Conservation (phyloP, 306 rosid species). For the Begonia loranthoides region DNA sequence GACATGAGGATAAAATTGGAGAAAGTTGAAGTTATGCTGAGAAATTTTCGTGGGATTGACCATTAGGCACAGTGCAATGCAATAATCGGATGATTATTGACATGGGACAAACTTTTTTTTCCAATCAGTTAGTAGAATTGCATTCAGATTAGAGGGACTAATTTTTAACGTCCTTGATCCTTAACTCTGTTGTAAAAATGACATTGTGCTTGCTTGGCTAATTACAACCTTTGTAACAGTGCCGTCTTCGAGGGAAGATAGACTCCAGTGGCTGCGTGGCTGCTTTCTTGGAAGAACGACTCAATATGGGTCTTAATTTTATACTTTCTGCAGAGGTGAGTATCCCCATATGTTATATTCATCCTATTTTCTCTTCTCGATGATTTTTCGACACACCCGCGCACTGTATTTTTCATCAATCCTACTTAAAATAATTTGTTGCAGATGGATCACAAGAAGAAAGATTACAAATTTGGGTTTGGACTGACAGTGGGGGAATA, state of each 20-base stretch:
- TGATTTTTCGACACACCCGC: too few relatives aligned
- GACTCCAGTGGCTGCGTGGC: slow-evolving; percentile 69
- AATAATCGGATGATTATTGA: too few relatives aligned
- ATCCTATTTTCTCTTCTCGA: not conserved
- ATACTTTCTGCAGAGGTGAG: slow-evolving; percentile 65
- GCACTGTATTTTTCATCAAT: not conserved
- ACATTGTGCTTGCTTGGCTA: too few relatives aligned
- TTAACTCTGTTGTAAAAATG: too few relatives aligned
- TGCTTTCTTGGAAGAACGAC: slow-evolving; percentile 83
- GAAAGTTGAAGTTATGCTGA: too few relatives aligned
- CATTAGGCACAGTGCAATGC: too few relatives aligned
- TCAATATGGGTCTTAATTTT: slow-evolving; percentile 61
- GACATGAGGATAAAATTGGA: too few relatives aligned
- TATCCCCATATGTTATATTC: not conserved
- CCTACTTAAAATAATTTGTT: slow-evolving; percentile 1
- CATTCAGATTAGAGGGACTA: too few relatives aligned
- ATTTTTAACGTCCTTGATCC: too few relatives aligned
- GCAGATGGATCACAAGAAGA: slow-evolving; percentile 92
- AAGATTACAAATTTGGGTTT: slow-evolving; percentile 96
- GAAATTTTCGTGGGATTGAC: too few relatives aligned
- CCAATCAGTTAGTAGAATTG: too few relatives aligned
- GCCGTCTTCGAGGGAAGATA: slow-evolving; percentile 83
- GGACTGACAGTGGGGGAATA: slow-evolving; percentile 96
- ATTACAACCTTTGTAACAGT: slow-evolving; percentile 21
- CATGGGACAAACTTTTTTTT: too few relatives aligned